Evolutionary conservation across 192 early-diverging fungal species (phyloP).

Genomic region (Coemansia sp.): DNA sequence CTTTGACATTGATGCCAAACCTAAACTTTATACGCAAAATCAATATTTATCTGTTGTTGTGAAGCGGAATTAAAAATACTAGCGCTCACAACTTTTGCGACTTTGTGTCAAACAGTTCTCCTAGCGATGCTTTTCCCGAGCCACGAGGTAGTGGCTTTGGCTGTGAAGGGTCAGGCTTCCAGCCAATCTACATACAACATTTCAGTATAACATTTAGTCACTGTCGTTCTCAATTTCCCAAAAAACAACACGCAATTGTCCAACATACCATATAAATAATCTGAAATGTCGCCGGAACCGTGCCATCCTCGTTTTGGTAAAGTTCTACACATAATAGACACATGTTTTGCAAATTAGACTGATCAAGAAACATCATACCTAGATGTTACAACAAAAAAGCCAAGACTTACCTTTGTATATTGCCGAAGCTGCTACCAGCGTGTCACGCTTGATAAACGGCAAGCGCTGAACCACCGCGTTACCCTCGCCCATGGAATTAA

Average conservation of each 20-base stretch:
- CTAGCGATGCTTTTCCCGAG: slow-evolving; percentile 76
- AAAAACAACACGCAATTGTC: neutral
- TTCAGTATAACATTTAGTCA: neutral
- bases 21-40: too few species aligned
- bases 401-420: slow-evolving; percentile 76
- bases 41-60: too few species aligned
- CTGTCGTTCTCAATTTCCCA: neutral
- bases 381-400: neutral
- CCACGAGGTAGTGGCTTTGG: slow-evolving; percentile 82
- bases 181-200: slow-evolving; percentile 69
- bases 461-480: slow-evolving; percentile 79
- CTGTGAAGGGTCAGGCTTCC: slow-evolving; percentile 86
- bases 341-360: neutral
- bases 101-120: slow-evolving; percentile 55
- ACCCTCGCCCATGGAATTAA: slow-evolving; percentile 91
- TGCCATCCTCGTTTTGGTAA: slow-evolving; percentile 84
- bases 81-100: slow-evolving; percentile 38
- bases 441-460: slow-evolving; percentile 77
- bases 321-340: slow-evolving; percentile 52
- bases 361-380: neutral
- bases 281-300: slow-evolving; percentile 93
- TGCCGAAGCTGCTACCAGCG: slow-evolving; percentile 77
- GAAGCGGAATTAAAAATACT: neutral
- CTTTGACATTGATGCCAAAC: too few species aligned
- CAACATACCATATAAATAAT: slow-evolving; percentile 47